phyloP scores from a whole-genome alignment of 495 filamentous ascomycete species.

The Neurospora sp. region DNA sequence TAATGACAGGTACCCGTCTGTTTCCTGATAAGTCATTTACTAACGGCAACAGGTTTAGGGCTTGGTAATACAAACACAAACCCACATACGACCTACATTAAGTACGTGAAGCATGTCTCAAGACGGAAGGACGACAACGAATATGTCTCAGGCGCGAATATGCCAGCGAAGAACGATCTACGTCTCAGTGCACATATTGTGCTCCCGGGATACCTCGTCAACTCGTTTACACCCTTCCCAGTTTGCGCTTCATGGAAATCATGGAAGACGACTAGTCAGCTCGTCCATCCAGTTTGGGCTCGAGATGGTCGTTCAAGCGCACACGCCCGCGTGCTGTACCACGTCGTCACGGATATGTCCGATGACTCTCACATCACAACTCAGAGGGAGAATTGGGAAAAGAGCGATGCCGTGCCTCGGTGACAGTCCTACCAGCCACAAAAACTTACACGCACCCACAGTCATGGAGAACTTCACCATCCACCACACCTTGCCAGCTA shows the following conservation, averaged over 20 bases:
- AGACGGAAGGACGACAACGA: background rate
- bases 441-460: background rate
- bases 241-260: background rate
- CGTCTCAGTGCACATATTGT: background rate
- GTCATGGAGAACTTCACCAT: background rate
- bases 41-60: background rate
- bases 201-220: background rate
- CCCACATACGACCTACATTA: background rate
- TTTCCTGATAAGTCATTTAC: background rate
- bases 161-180: background rate
- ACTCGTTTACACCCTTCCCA: background rate
- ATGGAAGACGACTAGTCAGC: background rate
- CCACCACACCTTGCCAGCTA: background rate
- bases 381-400: background rate
- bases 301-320: background rate
- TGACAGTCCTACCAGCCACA: background rate
- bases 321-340: background rate
- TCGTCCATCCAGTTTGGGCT: background rate
- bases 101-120: background rate
- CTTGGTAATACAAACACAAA: background rate
- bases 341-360: background rate
- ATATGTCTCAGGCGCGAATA: background rate
- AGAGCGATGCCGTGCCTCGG: background rate
- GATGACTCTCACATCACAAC: background rate
- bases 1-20: background rate